phyloP scores from a whole-genome alignment of 73 alveolate species.

The Durusdinium trenchii region DNA sequence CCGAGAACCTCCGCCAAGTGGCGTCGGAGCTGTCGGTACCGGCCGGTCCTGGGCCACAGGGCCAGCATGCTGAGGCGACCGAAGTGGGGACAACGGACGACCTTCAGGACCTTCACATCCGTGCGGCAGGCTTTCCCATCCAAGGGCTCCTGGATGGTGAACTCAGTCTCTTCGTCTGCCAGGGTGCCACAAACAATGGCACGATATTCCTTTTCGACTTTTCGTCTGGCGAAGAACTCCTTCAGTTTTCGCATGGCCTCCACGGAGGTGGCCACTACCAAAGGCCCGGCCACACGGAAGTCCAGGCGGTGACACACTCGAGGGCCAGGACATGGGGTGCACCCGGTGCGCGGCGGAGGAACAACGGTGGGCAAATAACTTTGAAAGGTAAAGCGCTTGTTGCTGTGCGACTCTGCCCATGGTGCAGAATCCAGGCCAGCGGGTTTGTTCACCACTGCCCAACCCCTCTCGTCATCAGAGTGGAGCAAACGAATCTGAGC shows the following conservation, averaged over 20 bases:
- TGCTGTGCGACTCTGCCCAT: conserved; percentile 23
- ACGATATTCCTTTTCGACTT: conserved; percentile 24
- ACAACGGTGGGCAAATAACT: conserved; percentile 55
- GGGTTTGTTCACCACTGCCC: conserved; percentile 72
- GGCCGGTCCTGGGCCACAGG: conserved; percentile 74
- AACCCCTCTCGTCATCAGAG: neutral
- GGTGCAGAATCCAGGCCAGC: conserved; percentile 82
- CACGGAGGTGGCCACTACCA: conserved; percentile 71
- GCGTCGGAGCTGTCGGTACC: conserved; percentile 46
- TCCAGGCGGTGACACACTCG: conserved; percentile 74
- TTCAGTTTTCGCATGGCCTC: conserved; percentile 55
- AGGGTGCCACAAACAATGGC: conserved; percentile 43
- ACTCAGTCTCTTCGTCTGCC: conserved; percentile 2
- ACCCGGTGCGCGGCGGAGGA: conserved; percentile 16
- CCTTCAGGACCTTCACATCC: conserved; percentile 34
- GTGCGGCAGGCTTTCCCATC: conserved; percentile 23
- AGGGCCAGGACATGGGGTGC: conserved; percentile 69
- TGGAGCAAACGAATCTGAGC: conserved; percentile 45
- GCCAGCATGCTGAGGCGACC: conserved; percentile 49
- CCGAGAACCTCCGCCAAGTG: conserved; percentile 55
- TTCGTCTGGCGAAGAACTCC: neutral
- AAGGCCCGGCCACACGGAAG: conserved; percentile 88
- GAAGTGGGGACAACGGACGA: conserved; percentile 40
- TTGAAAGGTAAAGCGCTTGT: conserved; percentile 64
- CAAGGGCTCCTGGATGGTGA: conserved; percentile 45